phyloP scores from a whole-genome alignment of 441 rosid species.

The Erysimum cheiri region DNA sequence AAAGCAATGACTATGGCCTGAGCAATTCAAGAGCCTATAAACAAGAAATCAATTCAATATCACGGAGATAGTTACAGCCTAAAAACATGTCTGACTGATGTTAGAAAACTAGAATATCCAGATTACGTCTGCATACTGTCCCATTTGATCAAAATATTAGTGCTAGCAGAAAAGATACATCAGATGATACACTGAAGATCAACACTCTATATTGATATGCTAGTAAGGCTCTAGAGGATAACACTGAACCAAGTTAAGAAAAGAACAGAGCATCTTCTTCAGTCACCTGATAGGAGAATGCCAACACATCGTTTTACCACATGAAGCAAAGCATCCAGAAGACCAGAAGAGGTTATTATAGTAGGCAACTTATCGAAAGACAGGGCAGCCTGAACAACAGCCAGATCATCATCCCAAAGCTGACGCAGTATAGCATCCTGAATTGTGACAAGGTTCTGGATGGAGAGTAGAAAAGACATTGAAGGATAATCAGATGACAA shows the following conservation, averaged over 20 bases:
- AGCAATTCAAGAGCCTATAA: conserved; percentile 4
- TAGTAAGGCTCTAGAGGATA: conserved; percentile 10
- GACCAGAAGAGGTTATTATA: conserved; percentile 58
- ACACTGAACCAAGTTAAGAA: conserved; percentile 17
- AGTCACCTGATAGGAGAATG: conserved; percentile 63
- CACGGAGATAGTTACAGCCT: conserved; percentile 22
- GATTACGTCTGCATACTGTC: neutral
- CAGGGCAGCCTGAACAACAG: conserved; percentile 80
- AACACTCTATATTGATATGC: neutral
- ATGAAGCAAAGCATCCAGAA: conserved; percentile 61
- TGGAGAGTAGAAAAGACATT: conserved; percentile 18
- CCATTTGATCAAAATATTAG: conserved; percentile 10
- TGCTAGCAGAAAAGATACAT: conserved; percentile 25
- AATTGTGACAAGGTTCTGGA: conserved; percentile 72
- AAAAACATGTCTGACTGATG: conserved; percentile 2
- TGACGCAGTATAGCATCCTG: conserved; percentile 77
- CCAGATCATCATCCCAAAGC: conserved; percentile 84
- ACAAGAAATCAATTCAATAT: conserved; percentile 16
- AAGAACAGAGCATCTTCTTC: conserved; percentile 31
- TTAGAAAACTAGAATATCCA: conserved; percentile 10
- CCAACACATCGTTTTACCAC: conserved; percentile 63
- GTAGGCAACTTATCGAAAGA: conserved; percentile 70
- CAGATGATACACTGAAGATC: conserved; percentile 14
- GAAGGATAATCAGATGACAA: conserved; percentile 14
- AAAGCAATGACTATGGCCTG: conserved; percentile 6